A percentile compares a stretch with the other conserved stretches of the same genome.
phyloP scores from a whole-genome alignment of 805 yeast species.

The Kodamaea nitidulidarum region DNA sequence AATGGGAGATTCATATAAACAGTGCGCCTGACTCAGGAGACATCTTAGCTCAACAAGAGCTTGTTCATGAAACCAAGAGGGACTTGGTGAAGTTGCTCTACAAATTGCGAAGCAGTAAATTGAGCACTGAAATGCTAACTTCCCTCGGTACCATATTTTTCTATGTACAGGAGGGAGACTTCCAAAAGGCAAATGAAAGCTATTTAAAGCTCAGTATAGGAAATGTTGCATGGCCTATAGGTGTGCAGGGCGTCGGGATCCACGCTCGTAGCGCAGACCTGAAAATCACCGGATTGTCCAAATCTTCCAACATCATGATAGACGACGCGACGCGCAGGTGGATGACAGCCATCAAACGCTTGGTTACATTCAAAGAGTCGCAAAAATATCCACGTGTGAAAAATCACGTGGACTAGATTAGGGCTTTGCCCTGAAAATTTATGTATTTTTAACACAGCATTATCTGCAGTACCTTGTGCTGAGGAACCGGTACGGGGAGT shows the following conservation, averaged over 20 bases:
- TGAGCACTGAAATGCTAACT: constrained; percentile 46
- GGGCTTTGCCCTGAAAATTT: constrained; percentile 1
- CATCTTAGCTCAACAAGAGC: constrained; percentile 6
- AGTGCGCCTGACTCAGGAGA: constrained; percentile 11
- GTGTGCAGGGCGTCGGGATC: constrained; percentile 73
- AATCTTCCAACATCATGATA: constrained; percentile 68
- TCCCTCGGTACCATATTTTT: constrained; percentile 58
- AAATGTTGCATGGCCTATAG: constrained; percentile 90
- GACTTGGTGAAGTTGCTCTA: constrained; percentile 51
- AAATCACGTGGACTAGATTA: neutral
- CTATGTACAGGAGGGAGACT: constrained; percentile 54
- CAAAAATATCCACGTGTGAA: neutral
- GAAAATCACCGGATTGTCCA: constrained; percentile 48
- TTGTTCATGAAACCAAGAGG: constrained; percentile 33
- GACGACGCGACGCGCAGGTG: constrained; percentile 72
- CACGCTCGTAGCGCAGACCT: constrained; percentile 67
- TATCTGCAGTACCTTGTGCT: neutral
- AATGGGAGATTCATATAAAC: constrained; percentile 33
- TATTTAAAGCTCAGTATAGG: constrained; percentile 79
- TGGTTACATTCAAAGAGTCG: constrained; percentile 46
- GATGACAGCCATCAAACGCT: constrained; percentile 70
- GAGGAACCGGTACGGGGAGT: constrained; percentile 1
- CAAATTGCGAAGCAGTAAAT: constrained; percentile 28
- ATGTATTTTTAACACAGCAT: neutral
- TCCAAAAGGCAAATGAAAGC: constrained; percentile 54